These are phyloP conservation scores for Histomonas meleagridis DNA, from an alignment of 208 protist genomes.

Conservation along the genomic window DNA sequence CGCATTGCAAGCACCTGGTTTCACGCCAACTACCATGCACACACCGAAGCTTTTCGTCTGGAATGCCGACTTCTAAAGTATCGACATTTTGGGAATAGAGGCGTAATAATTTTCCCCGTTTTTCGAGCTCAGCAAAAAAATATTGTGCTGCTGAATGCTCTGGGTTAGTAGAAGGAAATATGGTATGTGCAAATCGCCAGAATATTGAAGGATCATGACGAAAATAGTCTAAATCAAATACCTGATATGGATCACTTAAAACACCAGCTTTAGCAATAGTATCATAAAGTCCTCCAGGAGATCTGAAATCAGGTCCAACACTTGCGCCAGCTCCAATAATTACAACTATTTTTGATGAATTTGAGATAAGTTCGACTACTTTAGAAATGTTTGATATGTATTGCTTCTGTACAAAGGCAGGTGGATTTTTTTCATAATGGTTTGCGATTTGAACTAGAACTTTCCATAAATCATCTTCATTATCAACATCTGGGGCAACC, in stretches of 20 bases:
- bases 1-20: neutral
- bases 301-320: slow-evolving; percentile 15
- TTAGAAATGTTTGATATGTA: neutral
- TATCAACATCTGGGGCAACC: neutral
- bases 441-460: neutral
- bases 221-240: slow-evolving; percentile 10
- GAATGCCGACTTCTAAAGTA: neutral
- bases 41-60: neutral
- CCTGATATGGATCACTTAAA: slow-evolving; percentile 1
- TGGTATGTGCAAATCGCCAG: slow-evolving; percentile 14
- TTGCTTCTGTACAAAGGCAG: neutral
- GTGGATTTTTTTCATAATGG: neutral
- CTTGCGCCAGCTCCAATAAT: neutral
- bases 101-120: neutral
- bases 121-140: slow-evolving; percentile 18
- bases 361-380: neutral
- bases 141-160: neutral
- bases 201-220: neutral
- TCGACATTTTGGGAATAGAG: slow-evolving; percentile 15
- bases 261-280: neutral
- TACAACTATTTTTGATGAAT: neutral
- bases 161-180: neutral
- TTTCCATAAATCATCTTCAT: neutral
- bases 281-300: neutral
- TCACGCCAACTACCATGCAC: neutral